These are phyloP conservation scores for Fusarium metavorans DNA, from an alignment of 2,329 filamentous ascomycete species.

Conservation along the genomic window DNA sequence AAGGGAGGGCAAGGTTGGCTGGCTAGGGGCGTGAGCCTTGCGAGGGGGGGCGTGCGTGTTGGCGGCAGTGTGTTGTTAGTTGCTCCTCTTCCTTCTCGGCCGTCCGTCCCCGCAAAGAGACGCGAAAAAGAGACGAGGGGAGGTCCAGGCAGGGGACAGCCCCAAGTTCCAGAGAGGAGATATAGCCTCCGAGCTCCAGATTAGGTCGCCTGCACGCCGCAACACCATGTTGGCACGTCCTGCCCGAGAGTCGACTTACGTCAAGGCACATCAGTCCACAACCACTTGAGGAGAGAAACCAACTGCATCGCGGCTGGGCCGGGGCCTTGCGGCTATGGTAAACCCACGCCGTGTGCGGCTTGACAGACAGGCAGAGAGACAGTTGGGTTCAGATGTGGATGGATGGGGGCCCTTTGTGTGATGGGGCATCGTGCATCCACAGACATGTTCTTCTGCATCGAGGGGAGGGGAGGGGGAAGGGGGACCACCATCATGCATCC, in stretches of 20 bases:
- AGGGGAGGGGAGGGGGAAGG: conserved; percentile 28
- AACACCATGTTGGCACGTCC: conserved; percentile 41
- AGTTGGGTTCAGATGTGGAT: conserved; percentile 28
- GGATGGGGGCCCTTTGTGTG: conserved; percentile 39
- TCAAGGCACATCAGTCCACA: conserved; percentile 47
- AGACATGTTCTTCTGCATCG: conserved; percentile 41
- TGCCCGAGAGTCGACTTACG: conserved; percentile 40
- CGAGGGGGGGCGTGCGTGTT: conserved; percentile 41
- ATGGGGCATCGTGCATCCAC: conserved; percentile 41
- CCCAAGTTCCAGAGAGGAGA: conserved; percentile 36
- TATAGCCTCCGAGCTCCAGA: conserved; percentile 43
- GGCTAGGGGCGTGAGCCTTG: conserved; percentile 40
- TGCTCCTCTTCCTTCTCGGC: conserved; percentile 35
- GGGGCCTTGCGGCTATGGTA: conserved; percentile 25
- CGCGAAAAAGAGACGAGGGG: conserved; percentile 21
- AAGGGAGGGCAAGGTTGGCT: conserved; percentile 26
- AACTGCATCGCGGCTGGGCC: conserved; percentile 37
- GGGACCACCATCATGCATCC: conserved; percentile 38
- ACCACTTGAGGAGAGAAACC: conserved; percentile 33
- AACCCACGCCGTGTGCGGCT: conserved; percentile 33
- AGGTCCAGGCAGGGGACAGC: conserved; percentile 33
- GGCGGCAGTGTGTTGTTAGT: conserved; percentile 42
- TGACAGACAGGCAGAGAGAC: conserved; percentile 12
- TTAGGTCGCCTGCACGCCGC: conserved; percentile 42
- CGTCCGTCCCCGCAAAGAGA: conserved; percentile 30